Evolutionary conservation across 1,139 yeast species (phyloP).

Genomic region (Hyphopichia khmerensis): DNA sequence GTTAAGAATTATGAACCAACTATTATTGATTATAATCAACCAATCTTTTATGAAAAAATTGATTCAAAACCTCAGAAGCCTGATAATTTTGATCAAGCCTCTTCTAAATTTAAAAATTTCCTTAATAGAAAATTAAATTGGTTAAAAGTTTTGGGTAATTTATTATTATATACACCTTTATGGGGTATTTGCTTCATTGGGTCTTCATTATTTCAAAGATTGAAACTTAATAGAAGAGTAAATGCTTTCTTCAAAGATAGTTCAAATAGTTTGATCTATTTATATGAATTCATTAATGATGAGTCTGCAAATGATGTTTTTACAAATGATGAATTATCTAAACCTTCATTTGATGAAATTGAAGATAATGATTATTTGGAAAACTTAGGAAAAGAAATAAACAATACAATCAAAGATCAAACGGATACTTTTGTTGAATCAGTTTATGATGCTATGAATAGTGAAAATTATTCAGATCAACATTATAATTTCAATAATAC

Average conservation of each 20-base stretch:
- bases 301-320: constrained; percentile 1
- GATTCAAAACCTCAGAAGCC: background rate
- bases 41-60: constrained; percentile 17
- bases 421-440: constrained; percentile 60
- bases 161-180: constrained; percentile 51
- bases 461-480: constrained; percentile 21
- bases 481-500: constrained; percentile 16
- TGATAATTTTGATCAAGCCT: background rate
- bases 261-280: constrained; percentile 28
- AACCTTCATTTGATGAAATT: background rate
- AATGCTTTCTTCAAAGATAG: constrained; percentile 26
- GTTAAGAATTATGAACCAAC: constrained; percentile 51
- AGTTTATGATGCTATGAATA: constrained; percentile 55
- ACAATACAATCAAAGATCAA: constrained; percentile 44
- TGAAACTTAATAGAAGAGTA: constrained; percentile 34
- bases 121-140: constrained; percentile 42
- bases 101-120: constrained; percentile 12
- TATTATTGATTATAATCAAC: constrained; percentile 45
- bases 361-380: constrained; percentile 6
- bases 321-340: no score
- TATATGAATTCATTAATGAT: constrained; percentile 22
- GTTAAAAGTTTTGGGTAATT: constrained; percentile 40
- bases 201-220: constrained; percentile 42
- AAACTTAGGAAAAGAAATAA: constrained; percentile 15
- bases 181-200: constrained; percentile 51